Base-by-base conservation (phyloP, 306 rosid genomes). In the Crotalaria pallida region DNA sequence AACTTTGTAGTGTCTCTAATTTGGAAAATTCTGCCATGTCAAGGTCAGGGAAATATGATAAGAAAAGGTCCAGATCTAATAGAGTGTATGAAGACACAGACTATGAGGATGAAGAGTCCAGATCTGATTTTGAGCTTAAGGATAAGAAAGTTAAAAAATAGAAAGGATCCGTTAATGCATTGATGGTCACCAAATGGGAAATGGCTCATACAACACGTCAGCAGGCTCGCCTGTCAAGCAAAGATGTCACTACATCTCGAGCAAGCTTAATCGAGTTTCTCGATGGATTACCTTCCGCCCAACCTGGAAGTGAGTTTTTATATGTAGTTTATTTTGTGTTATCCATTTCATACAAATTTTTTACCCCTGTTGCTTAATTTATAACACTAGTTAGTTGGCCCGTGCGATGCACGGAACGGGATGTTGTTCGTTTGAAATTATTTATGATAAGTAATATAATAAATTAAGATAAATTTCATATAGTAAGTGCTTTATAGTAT, bases 271-370 rank as follows among this genome's bases (percentile, higher is more conserved):
- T 94, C 0, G 96, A 94, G 79, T 94, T 91, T 81, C 99, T 96
- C 18, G 86, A 94, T 45, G 99, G 99, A 65, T 81, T 94, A 67
- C 97, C 96, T 3, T 96, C 96, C 73, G 99, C 95, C 43, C 92
- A 95, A 1, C 77, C 99, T 38, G 86, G 99, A 88, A 94, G 97
- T 94, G 84, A 85, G 99, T 71, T 56, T 79, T 68, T 71, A 41
- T 62, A n/a, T n/a, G n/a, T n/a, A n/a, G n/a, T n/a, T n/a, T n/a
- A n/a, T n/a, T n/a, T n/a, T n/a, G n/a, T n/a, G n/a, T n/a, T n/a
- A n/a, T n/a, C n/a, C n/a, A n/a, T n/a, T n/a, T n/a, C n/a, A n/a
- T n/a, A n/a, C n/a, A n/a, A n/a, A n/a, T n/a, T n/a, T n/a, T n/a
- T n/a, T n/a, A n/a, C n/a, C n/a, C n/a, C n/a, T n/a, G n/a, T n/a